Base-by-base conservation (phyloP, 2,329 filamentous ascomycete species). In the Chaetomium sp. region DNA sequence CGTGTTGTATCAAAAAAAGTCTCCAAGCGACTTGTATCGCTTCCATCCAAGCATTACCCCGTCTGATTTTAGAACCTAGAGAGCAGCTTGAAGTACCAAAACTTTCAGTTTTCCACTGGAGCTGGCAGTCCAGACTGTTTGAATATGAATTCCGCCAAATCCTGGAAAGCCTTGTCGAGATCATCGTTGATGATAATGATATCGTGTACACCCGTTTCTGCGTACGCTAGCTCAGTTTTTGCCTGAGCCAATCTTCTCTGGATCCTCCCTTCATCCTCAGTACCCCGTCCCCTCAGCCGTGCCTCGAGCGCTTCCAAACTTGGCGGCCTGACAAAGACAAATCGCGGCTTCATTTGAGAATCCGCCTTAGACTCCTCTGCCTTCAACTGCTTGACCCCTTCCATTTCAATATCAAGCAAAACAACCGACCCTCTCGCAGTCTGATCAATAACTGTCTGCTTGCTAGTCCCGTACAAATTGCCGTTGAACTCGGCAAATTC, bases 391-490 rank as follows among this genome's bases (percentile, higher is more conserved):
- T 48, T 48, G 8, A 48, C 51, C 7, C 51, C 43, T 19, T 41
- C 27, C 42, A 52, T 40, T 6, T 52, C 42, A n/a, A 52, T 52
- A 11, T 52, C 50, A 4, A 52, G 50, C 42, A 52, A 10, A 3
- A 52, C 42, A 11, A 46, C 11, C 6, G 42, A 40, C 1, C 50
- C 50, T n/a, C 6, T 40, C 27, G 35, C 34, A 1, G 37, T 35
- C 44, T 47, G 32, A 38, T 53, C 36, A 5, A 47, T 42, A 33
- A 53, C 32, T 12, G 51, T 53, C 37, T 41, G 50, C 6, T 52
- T 52, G 50, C 50, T 52, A 5, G 50, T 52, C n/a, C 50, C 49
- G 14, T 45, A 52, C 33, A 45, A 14, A 8, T 45, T 44, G 49
- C 49, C 41, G 5, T 38, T 52, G 41, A 52, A 52, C 34, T 45